Evolutionary conservation across 2,329 filamentous ascomycete genomes (phyloP).

Genomic region (Aspergillus awamori): DNA sequence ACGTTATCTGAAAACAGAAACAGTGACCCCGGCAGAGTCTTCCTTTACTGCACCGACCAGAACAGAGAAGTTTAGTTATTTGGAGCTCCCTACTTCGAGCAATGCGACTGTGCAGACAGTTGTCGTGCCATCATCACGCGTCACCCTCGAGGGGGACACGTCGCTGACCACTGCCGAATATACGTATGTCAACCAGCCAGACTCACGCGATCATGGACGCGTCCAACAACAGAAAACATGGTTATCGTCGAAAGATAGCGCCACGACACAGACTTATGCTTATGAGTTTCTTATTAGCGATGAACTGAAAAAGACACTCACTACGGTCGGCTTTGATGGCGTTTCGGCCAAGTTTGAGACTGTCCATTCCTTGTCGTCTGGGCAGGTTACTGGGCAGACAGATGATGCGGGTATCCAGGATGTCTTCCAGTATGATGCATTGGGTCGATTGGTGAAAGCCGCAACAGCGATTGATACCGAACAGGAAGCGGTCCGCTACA

Average conservation of each 20-base stretch:
- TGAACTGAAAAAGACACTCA: not conserved
- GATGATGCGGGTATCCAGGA: not conserved
- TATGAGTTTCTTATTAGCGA: not conserved
- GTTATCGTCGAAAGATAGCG: no score
- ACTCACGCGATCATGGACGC: not conserved
- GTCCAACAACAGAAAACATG: not conserved
- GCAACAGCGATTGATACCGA: not conserved
- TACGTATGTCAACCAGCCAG: not conserved
- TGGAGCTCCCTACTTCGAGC: not conserved
- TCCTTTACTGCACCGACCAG: not conserved
- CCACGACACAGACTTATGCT: no score
- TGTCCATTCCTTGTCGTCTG: not conserved
- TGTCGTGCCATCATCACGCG: not conserved
- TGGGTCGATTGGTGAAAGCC: not conserved
- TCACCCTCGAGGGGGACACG: not conserved
- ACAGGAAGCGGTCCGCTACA: not conserved
- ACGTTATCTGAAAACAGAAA: not conserved
- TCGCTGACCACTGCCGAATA: not conserved
- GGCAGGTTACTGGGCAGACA: not conserved
- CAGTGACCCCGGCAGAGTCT: not conserved
- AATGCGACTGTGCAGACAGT: no score
- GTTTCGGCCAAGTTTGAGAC: not conserved
- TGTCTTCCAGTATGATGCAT: not conserved
- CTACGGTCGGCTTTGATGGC: not conserved
- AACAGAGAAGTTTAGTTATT: not conserved